Evolutionary conservation across 225 moss, liverwort and hornwort genomes (phyloP), one percentile per base, ranked within the genome.

Genomic region (Polytrichum commune): DNA sequence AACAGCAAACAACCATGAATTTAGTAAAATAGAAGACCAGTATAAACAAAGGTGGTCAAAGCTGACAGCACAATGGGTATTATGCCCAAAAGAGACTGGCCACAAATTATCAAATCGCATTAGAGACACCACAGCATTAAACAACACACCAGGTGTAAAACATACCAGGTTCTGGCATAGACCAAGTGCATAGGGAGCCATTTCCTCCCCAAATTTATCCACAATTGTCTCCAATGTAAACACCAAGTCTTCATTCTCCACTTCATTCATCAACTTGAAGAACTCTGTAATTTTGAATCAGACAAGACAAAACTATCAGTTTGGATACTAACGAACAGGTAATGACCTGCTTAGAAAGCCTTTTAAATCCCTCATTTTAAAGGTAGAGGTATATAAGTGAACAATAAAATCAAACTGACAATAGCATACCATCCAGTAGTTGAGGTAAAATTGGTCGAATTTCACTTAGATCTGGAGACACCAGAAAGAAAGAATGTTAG

Each of bases 241-340:
- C 18, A 98, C 98, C 61, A 98, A 91, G 79, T 98, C 98, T 63
- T 98, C 98, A 70, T 98, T 98, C 78, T 95, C 98, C 63, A 95
- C 98, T 80, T 98, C 98, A 70, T 98, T 98, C 98, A 98, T 98
- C 73, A 98, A 69, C 74, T 98, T 98, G 76, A 98, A 98, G 72
- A 98, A 98, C 72, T 98, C 98, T 98, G 88, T 62, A 46, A 4
- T 13, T 46, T 46, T 46, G 4, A 13, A 46, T 46, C 4, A 13
- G 3, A 46, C 46, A 46, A 46, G 3, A 16, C 16, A 46, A 46
- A 46, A 3, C 13, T 16, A 4, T 46, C 46, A 16, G 46, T 13
- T 46, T 16, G 1, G 0, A 13, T 46, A 16, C 2, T 16, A 16
- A 46, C 4, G 4, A 16, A 13, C 46, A 46, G 13, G 0, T 46